These are phyloP conservation scores for Lentinus brumalis DNA, from an alignment of 768 basidiomycete genomes.

Conservation along the genomic window DNA sequence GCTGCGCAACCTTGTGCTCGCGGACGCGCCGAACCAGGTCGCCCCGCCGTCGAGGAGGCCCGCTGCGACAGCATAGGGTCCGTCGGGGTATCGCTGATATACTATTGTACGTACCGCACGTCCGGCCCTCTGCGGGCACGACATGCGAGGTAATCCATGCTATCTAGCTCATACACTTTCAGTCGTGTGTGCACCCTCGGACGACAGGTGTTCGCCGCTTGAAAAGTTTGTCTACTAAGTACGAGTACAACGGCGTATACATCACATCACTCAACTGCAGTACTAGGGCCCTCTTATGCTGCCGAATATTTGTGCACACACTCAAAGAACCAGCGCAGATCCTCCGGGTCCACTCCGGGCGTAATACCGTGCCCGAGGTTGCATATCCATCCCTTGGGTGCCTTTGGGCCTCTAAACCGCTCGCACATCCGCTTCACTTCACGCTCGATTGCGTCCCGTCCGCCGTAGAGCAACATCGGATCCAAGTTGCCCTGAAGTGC, in stretches of 20 bases:
- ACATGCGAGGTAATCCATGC: constrained; percentile 10
- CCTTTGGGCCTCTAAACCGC: constrained; percentile 63
- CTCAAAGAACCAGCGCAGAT: constrained; percentile 88
- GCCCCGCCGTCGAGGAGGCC: constrained; percentile 23
- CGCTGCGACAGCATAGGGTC: background rate
- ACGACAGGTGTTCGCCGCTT: background rate
- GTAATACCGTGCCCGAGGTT: constrained; percentile 98
- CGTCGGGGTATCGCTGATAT: background rate
- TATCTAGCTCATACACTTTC: constrained; percentile 10
- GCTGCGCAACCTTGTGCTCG: constrained; percentile 33
- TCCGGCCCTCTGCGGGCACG: background rate
- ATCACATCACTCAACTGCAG: background rate
- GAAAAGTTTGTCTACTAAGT: background rate
- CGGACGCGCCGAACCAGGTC: constrained; percentile 33
- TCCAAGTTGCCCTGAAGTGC: constrained; percentile 94
- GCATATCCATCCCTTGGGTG: constrained; percentile 83
- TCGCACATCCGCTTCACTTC: constrained; percentile 83
- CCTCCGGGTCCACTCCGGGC: constrained; percentile 92
- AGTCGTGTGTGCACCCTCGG: background rate
- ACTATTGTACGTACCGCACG: constrained; percentile 1
- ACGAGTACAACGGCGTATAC: constrained; percentile 8
- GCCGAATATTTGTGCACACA: constrained; percentile 84
- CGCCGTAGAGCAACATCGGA: constrained; percentile 84
- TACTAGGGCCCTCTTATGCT: background rate
- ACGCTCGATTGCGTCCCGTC: constrained; percentile 80